Percentiles rank a stretch among this genome's conserved stretches.
phyloP scores from a whole-genome alignment of 2,329 filamentous ascomycete genomes.

The Gremmenia infestans region DNA sequence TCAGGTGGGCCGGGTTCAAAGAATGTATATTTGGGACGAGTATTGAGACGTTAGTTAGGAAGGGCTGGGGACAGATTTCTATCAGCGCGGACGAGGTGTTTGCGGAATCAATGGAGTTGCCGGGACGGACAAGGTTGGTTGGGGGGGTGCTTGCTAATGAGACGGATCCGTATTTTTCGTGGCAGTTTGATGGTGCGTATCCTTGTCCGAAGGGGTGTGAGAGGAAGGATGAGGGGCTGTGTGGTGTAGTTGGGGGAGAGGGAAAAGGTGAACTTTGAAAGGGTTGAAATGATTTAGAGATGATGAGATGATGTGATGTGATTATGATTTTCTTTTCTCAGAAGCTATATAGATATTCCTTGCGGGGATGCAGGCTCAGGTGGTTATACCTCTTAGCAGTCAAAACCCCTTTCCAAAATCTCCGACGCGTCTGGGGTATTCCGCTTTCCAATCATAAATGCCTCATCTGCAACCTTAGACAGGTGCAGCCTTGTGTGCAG shows the following conservation, averaged over 20 bases:
- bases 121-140: conserved; percentile 36
- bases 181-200: conserved; percentile 42
- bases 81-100: conserved; percentile 44
- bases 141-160: conserved; percentile 44
- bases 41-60: conserved; percentile 40
- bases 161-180: conserved; percentile 48
- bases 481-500: conserved; percentile 21
- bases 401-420: no score
- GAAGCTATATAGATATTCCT: background rate
- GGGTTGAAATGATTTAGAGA: background rate
- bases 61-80: conserved; percentile 48
- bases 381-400: no score
- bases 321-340: background rate
- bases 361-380: no score
- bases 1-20: conserved; percentile 50
- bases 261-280: conserved; percentile 4
- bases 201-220: conserved; percentile 21
- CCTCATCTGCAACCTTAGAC: conserved; percentile 1
- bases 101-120: conserved; percentile 36
- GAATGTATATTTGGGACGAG: conserved; percentile 52
- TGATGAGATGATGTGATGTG: background rate
- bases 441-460: background rate
- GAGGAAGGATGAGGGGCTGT: conserved; percentile 10
- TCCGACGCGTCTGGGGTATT: no score
- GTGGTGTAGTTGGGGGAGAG: conserved; percentile 1